Evolutionary conservation across 2,329 filamentous ascomycete species (phyloP), one percentile per base, ranked within the genome.

Genomic region (Penicillium sp.): DNA sequence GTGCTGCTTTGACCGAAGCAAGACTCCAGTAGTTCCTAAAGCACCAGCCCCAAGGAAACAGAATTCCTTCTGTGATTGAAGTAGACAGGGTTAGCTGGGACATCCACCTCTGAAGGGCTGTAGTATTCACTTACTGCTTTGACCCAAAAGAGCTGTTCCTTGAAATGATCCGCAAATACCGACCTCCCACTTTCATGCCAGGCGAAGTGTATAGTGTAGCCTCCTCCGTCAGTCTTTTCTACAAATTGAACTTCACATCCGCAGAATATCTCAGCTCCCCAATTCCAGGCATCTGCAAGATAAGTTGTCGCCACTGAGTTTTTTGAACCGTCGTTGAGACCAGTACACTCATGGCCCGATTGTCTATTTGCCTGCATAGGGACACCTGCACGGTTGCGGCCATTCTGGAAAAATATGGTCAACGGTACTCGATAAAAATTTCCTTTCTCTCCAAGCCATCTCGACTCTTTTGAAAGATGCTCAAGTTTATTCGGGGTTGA

Each of bases 241-340:
- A 89, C 76, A 64, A 87, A 82, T 43, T 83, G 78, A 2, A 88
- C 86, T 68, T 89, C 85, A 58, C 85, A 85, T 62, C 85, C 81
- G 69, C 86, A 89, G 60, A 89, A 89, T 70, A 89, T 83, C 65
- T 89, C 85, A 13, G 86, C 84, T 9, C 86, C 87, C 84, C 85
- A 87, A 64, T 88, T 87, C 86, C 85, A 89, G 2, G 87, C 85
- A 68, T 89, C 86, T 8, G 83, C 79, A 8, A 89, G 74, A 63
- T 89, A 89, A 0, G 86, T 89, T 37, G 87, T 84, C 1, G 57
- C 46, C 5, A 62, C 51, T 85, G 75, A 0, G 83, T 87, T 11
- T 82, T 86, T 18, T 4, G 81, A 87, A 71, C 85, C 85, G 67
- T 89, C 86, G 61, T 89, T 89, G 56, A 87, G 62, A 1, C 86